Evolutionary conservation across 257 asterid genomes (phyloP).

Genomic region (Solanum bulbocastanum): DNA sequence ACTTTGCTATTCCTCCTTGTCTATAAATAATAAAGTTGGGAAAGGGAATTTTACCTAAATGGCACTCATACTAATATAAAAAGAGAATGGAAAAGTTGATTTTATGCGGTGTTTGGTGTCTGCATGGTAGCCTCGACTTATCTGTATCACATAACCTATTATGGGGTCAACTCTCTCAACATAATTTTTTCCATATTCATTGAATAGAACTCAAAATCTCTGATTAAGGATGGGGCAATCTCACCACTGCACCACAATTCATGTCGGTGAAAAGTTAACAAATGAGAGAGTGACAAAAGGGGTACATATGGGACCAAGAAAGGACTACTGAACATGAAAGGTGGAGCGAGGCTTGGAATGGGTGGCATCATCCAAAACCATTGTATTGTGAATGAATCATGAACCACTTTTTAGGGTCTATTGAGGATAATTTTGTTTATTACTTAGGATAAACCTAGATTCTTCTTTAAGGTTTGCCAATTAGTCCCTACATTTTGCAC

Average conservation of each 20-base stretch:
- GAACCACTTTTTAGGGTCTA: background rate
- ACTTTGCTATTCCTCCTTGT: background rate
- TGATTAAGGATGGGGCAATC: accelerated
- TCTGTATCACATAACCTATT: accelerated
- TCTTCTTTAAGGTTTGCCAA: background rate
- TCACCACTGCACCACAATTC: accelerated
- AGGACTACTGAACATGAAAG: background rate
- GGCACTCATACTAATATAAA: background rate
- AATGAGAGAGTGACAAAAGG: background rate
- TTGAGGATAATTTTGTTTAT: background rate
- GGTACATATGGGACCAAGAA: background rate
- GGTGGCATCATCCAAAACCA: background rate
- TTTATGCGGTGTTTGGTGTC: no score
- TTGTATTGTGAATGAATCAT: background rate
- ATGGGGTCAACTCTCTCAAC: accelerated
- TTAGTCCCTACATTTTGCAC: background rate
- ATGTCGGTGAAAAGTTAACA: background rate
- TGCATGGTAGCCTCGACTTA: background rate
- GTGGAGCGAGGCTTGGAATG: background rate
- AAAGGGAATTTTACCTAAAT: background rate
- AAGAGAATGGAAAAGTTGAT: background rate
- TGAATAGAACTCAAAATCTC: accelerated
- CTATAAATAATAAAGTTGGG: background rate
- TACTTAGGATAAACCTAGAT: background rate
- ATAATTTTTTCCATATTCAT: accelerated